phyloP scores from a whole-genome alignment of 345 rosid genomes.

The Gossypium stocksii region DNA sequence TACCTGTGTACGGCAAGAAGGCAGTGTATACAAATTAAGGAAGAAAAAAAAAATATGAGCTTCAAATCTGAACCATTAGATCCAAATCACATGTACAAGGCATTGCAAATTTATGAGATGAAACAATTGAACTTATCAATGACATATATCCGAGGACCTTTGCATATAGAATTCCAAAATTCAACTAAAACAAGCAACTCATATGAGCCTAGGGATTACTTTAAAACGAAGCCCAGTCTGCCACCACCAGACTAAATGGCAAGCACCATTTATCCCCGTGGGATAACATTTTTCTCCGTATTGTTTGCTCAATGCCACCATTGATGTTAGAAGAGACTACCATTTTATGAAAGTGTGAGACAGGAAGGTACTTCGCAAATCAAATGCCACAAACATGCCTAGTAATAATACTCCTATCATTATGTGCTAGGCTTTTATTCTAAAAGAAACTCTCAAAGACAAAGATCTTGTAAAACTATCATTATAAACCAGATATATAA shows the following conservation, averaged over 20 bases:
- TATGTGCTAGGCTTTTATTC: background rate
- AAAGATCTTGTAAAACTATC: no score
- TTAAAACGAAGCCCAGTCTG: no score
- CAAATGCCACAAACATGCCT: background rate
- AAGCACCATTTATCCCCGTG: background rate
- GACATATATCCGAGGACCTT: background rate
- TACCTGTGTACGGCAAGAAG: constrained; percentile 48
- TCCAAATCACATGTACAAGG: background rate
- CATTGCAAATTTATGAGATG: background rate
- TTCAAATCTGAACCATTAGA: background rate
- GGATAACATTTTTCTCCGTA: background rate
- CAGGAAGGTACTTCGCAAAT: background rate
- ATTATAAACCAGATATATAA: no score
- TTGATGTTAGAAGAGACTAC: background rate
- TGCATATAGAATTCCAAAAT: background rate
- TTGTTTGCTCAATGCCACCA: background rate
- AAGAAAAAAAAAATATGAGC: background rate
- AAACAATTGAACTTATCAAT: background rate
- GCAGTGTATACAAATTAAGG: background rate
- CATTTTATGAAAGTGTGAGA: background rate
- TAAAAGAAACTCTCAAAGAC: no score
- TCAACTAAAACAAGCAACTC: background rate
- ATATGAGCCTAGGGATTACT: background rate
- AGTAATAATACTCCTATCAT: background rate
- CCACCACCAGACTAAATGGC: no score